A percentile compares a stretch with the other conserved stretches of the same genome.
Evolutionary conservation across 1,284 basidiomycete species (phyloP).

Genomic region (Malassezia sympodialis): DNA sequence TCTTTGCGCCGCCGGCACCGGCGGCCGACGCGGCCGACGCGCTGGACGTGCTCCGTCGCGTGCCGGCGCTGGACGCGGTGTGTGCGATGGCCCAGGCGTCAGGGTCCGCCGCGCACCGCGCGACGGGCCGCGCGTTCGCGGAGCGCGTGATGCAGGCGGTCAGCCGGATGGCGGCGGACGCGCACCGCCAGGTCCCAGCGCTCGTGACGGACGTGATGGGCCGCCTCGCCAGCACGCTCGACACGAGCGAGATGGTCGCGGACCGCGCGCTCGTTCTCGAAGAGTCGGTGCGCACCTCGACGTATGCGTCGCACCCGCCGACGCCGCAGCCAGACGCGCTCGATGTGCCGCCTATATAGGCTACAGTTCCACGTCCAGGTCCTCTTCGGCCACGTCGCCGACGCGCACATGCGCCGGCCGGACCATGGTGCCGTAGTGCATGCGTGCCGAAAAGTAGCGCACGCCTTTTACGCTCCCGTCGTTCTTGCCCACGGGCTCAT

Average conservation of each 20-base stretch:
- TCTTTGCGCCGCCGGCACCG: slow-evolving; percentile 6
- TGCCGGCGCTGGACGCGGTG: neutral
- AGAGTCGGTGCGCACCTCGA: slow-evolving; percentile 9
- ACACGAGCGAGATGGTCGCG: slow-evolving; percentile 12
- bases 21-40: neutral
- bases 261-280: slow-evolving; percentile 15
- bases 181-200: neutral
- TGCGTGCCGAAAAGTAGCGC: slow-evolving; percentile 68
- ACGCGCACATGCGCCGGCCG: slow-evolving; percentile 69
- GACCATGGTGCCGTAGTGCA: slow-evolving; percentile 76
- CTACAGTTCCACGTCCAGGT: neutral
- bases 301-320: neutral
- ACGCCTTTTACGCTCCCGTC: slow-evolving; percentile 83
- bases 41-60: neutral
- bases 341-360: neutral
- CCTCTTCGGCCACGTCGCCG: slow-evolving; percentile 64
- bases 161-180: neutral
- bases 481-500: slow-evolving; percentile 91
- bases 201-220: slow-evolving; percentile 7
- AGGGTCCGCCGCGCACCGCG: neutral
- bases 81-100: neutral
- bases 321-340: neutral
- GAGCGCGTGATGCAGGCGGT: slow-evolving; percentile 3
- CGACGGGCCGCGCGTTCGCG: slow-evolving; percentile 2
- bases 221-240: slow-evolving; percentile 10